Evolutionary conservation across 2,329 filamentous ascomycete genomes (phyloP).

Genomic region (Rhynchosporium agropyri): DNA sequence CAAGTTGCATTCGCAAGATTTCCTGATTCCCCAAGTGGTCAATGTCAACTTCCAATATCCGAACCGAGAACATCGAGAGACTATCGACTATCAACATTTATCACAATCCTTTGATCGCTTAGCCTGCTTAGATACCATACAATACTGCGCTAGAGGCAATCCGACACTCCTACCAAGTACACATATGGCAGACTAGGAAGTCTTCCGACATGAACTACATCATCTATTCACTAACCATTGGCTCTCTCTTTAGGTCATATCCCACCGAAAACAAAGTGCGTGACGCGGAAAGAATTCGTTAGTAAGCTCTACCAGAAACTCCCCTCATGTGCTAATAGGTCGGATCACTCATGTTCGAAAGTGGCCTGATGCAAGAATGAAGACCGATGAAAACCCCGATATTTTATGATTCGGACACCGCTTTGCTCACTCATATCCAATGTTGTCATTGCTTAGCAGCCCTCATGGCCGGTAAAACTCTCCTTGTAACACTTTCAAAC

Average conservation of each 20-base stretch:
- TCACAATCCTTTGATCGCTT: too few relatives aligned
- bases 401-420: not conserved
- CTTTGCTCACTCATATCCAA: conserved; percentile 1
- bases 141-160: too few relatives aligned
- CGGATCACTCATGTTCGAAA: conserved; percentile 4
- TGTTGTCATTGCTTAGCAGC: not conserved
- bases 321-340: not conserved
- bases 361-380: not conserved
- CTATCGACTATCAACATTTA: too few relatives aligned
- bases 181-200: too few relatives aligned
- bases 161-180: too few relatives aligned
- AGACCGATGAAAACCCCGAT: conserved; percentile 4
- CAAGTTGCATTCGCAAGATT: too few relatives aligned
- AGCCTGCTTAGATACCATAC: too few relatives aligned
- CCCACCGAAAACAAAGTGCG: not conserved
- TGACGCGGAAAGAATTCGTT: not conserved
- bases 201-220: too few relatives aligned
- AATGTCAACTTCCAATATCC: too few relatives aligned
- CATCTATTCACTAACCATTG: not conserved
- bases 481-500: not conserved
- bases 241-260: not conserved
- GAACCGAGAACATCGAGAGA: too few relatives aligned
- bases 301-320: not conserved
- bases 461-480: not conserved
- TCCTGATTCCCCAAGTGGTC: too few relatives aligned